phyloP scores from a whole-genome alignment of 345 rosid species.

The Populus pruinosa region DNA sequence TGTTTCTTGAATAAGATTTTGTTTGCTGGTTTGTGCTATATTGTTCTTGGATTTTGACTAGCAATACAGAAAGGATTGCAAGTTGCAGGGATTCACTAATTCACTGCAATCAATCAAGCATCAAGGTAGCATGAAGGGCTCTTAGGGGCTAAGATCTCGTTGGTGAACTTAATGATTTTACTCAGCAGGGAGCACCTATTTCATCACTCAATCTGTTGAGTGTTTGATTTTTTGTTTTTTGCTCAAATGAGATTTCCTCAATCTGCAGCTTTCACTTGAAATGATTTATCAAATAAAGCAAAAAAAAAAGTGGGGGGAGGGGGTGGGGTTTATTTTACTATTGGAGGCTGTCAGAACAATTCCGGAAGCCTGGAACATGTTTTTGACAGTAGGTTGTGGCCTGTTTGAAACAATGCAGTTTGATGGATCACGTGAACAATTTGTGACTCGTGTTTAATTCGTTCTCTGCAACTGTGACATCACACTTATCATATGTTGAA shows the following conservation, averaged over 20 bases:
- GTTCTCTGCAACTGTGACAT: neutral
- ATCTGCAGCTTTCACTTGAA: too few relatives aligned
- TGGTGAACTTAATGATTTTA: too few relatives aligned
- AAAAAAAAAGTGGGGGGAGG: too few relatives aligned
- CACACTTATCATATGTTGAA: neutral
- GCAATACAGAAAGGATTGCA: neutral
- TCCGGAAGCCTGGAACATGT: neutral
- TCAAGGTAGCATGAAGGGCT: neutral
- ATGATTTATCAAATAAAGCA: too few relatives aligned
- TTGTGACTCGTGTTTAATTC: neutral
- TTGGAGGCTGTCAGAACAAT: neutral
- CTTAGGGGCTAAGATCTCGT: neutral
- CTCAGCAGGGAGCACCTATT: too few relatives aligned
- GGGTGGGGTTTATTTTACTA: neutral
- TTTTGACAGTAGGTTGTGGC: neutral
- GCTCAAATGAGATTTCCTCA: too few relatives aligned
- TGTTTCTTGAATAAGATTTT: neutral
- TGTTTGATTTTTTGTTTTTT: too few relatives aligned
- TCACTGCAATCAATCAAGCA: neutral
- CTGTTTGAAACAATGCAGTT: neutral
- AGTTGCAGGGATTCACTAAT: neutral
- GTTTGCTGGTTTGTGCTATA: neutral
- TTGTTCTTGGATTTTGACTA: neutral
- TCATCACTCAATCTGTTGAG: too few relatives aligned
- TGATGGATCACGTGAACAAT: neutral